These are phyloP conservation scores for Daldinia bambusicola DNA, from an alignment of 495 filamentous ascomycete species.

Conservation along the genomic window DNA sequence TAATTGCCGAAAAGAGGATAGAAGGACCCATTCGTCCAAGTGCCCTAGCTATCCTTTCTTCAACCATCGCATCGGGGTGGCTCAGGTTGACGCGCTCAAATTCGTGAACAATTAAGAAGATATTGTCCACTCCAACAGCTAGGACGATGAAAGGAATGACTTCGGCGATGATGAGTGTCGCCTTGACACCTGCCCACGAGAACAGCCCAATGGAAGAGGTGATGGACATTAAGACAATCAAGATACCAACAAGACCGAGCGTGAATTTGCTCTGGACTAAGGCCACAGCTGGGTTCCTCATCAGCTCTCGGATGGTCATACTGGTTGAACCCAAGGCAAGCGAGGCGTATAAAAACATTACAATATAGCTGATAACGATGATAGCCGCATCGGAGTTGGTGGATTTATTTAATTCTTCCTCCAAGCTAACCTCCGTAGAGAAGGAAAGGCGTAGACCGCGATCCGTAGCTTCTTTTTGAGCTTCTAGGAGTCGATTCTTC, in stretches of 20 bases:
- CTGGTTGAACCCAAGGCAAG: slow-evolving; percentile 89
- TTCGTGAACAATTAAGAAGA: slow-evolving; percentile 98
- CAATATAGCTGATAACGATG: slow-evolving; percentile 94
- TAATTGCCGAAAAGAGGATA: slow-evolving; percentile 92
- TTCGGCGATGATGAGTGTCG: slow-evolving; percentile 96
- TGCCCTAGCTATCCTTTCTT: slow-evolving; percentile 82
- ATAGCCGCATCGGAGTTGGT: slow-evolving; percentile 99
- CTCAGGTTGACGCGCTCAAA: slow-evolving; percentile 94
- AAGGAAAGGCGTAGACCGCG: slow-evolving; percentile 88
- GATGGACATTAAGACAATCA: slow-evolving; percentile 97
- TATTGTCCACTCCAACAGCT: slow-evolving; percentile 97
- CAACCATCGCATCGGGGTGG: slow-evolving; percentile 85
- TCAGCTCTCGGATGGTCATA: slow-evolving; percentile 74
- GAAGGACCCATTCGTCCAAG: slow-evolving; percentile 95
- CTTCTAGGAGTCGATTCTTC: slow-evolving; percentile 70
- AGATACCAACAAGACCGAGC: slow-evolving; percentile 87
- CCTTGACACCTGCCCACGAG: slow-evolving; percentile 87
- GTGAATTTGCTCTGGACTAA: slow-evolving; percentile 96
- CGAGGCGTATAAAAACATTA: slow-evolving; percentile 98
- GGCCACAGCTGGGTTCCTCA: slow-evolving; percentile 81
- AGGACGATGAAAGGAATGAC: slow-evolving; percentile 98
- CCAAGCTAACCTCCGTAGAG: slow-evolving; percentile 91
- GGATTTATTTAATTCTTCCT: slow-evolving; percentile 93
- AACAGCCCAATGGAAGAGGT: slow-evolving; percentile 94
- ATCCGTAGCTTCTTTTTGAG: slow-evolving; percentile 82